Percentiles rank a stretch among this genome's conserved stretches.
phyloP scores from a whole-genome alignment of 305 asterid species.

The Fraxinus sp. region DNA sequence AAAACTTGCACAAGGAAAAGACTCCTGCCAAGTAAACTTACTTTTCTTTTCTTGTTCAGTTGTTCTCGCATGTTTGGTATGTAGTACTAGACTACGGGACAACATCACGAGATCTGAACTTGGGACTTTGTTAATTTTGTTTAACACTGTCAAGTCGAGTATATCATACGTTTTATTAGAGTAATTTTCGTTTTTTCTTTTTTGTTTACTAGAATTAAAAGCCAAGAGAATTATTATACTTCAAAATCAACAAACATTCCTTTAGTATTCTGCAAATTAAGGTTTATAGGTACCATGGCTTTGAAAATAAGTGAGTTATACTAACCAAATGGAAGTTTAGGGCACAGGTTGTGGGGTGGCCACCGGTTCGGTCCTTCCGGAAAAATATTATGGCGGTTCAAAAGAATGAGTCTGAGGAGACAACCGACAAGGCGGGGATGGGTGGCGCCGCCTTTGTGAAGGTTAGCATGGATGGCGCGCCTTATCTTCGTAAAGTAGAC shows the following conservation, averaged over 20 bases:
- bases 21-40: constrained; percentile 49
- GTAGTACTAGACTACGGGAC: not conserved
- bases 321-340: constrained; percentile 30
- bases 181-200: not conserved
- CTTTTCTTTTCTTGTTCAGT: not conserved
- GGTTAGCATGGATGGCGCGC: constrained; percentile 92
- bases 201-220: not conserved
- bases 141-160: not conserved
- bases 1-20: constrained; percentile 25
- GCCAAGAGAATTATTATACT: not conserved
- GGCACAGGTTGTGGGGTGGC: constrained; percentile 99
- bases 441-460: constrained; percentile 51
- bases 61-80: not conserved
- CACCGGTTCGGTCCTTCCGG: constrained; percentile 80
- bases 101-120: not conserved
- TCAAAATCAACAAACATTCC: not conserved
- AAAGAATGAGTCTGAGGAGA: constrained; percentile 39
- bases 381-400: constrained; percentile 53
- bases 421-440: constrained; percentile 27
- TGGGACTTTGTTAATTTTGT: not conserved
- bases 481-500: constrained; percentile 74
- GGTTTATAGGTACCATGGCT: not conserved
- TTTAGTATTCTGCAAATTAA: not conserved
- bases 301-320: not conserved
- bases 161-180: not conserved